phyloP scores from a whole-genome alignment of 176 grass and related monocot genomes.

The Oryza meridionalis region DNA sequence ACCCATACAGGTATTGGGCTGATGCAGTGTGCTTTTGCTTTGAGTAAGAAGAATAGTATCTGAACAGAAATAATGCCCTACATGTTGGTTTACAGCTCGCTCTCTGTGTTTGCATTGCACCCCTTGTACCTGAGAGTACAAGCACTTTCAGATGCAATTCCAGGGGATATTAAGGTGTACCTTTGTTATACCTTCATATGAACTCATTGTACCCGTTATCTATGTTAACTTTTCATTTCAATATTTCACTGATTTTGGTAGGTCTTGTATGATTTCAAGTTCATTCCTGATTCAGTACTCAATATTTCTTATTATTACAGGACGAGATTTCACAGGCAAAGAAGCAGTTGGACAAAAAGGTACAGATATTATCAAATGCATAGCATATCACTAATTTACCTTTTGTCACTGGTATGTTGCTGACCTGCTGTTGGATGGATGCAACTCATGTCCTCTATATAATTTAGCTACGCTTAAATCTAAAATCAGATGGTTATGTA shows the following conservation, averaged over 20 bases:
- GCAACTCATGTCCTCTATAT: not conserved
- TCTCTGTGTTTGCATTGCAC: conserved; percentile 95
- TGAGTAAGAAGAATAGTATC: conserved; percentile 13
- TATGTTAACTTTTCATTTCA: conserved; percentile 26
- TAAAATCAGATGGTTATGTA: conserved; percentile 7
- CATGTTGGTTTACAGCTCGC: conserved; percentile 68
- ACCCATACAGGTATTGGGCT: conserved; percentile 84
- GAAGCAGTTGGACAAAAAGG: conserved; percentile 82
- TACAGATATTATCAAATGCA: conserved; percentile 41
- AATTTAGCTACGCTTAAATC: not conserved
- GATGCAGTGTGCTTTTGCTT: not conserved
- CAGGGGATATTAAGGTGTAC: conserved; percentile 74
- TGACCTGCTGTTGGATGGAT: not conserved
- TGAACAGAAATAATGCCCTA: conserved; percentile 32
- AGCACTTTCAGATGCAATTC: conserved; percentile 83
- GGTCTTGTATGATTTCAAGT: conserved; percentile 14
- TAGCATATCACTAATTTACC: conserved; percentile 17
- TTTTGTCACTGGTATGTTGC: conserved; percentile 3
- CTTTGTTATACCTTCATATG: conserved; percentile 32
- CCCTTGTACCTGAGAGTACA: conserved; percentile 95
- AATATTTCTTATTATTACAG: conserved; percentile 44
- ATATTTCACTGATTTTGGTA: conserved; percentile 25
- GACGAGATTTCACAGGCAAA: conserved; percentile 78
- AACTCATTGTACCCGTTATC: conserved; percentile 4
- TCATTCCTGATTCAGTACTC: conserved; percentile 6